Base-by-base conservation (phyloP, 2,329 filamentous ascomycete species). In the Fusarium oxysporum region DNA sequence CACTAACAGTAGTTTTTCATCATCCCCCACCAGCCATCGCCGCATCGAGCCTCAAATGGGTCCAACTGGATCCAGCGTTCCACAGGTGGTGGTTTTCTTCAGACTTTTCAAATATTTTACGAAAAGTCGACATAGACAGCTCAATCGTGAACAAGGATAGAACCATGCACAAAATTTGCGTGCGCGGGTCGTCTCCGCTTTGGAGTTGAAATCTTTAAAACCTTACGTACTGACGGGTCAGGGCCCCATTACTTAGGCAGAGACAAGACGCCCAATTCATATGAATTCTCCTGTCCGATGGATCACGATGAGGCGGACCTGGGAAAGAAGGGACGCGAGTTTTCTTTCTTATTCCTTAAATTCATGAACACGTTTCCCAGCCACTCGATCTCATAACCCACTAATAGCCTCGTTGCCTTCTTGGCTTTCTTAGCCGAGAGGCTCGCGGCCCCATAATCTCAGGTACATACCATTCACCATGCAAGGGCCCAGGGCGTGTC, bases 401-500 rank as follows among this genome's bases (percentile, higher is more conserved):
- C 71, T 71, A 33, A 54, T 47, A 51, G 40, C 37, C 25, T 65
- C 19, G n/a, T 51, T 56, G 53, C 54, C 61, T 66, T 73, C 55
- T 74, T 74, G 61, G 60, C 53, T 62, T 57, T 56, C 35, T 65
- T 41, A 69, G 45, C 55, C 50, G 38, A 68, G 55, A 41, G 25
- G 40, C 45, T 43, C 33, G 25, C 32, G 37, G 59, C 53, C 62
- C 53, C 54, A 51, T 75, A 62, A 58, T 64, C 70, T 67, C 74
- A 76, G 74, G 74, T 43, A 76, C 74, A 70, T 70, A 41, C 68
- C 54, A 54, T 40, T 68, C 47, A 56, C 14, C 51, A 76, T 77
- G 74, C 68, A 77, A 76, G 74, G 74, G 74, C 72, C 63, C 51
- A 65, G 68, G 64, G 70, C 51, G 69, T 57, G 35, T 53, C 50